Conservation (phyloP, 257 asterid species). For the Vinca minor region DNA sequence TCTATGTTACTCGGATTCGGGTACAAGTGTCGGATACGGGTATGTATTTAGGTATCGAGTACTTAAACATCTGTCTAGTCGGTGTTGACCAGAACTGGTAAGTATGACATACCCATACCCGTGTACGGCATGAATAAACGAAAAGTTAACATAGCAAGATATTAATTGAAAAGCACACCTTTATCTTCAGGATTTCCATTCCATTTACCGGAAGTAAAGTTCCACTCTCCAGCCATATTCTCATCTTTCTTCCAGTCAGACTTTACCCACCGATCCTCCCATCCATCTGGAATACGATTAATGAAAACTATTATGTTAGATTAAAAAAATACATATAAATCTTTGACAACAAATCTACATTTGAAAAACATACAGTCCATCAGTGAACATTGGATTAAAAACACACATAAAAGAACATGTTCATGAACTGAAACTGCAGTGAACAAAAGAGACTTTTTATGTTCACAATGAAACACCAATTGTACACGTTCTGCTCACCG, state of each 20-base stretch:
- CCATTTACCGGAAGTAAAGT: constrained; percentile 95
- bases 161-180: constrained; percentile 42
- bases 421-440: background rate
- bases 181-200: constrained; percentile 65
- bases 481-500: too few relatives aligned
- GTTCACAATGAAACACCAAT: background rate
- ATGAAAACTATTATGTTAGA: background rate
- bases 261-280: constrained; percentile 92
- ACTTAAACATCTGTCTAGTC: too few relatives aligned
- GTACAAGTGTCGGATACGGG: too few relatives aligned
- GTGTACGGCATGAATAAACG: too few relatives aligned
- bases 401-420: background rate
- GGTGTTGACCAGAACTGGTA: too few relatives aligned
- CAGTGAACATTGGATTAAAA: background rate
- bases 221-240: constrained; percentile 92
- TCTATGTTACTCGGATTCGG: too few relatives aligned
- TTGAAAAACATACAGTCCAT: background rate
- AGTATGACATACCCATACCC: too few relatives aligned
- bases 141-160: too few relatives aligned
- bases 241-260: constrained; percentile 98
- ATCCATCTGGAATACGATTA: constrained; percentile 46
- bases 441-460: background rate
- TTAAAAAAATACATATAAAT: background rate
- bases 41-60: too few relatives aligned
- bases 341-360: background rate